A percentile compares a stretch with the other conserved stretches of the same genome.
Evolutionary conservation across 2,329 filamentous ascomycete genomes (phyloP).

Genomic region (Nemania sp.): DNA sequence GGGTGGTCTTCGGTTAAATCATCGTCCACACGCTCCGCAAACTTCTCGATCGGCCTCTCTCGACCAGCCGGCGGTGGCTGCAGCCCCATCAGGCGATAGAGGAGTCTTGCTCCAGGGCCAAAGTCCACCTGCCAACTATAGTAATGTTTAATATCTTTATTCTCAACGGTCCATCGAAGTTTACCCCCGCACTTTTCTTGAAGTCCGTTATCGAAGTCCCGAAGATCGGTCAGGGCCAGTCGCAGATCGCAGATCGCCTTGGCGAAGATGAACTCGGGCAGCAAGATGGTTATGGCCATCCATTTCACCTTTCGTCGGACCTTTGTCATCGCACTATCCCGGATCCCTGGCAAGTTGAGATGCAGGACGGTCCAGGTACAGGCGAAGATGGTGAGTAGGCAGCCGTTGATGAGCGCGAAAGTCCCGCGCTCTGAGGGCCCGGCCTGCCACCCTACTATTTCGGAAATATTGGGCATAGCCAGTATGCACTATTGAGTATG

Average conservation of each 20-base stretch:
- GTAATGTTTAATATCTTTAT: background rate
- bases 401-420: background rate
- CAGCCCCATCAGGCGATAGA: background rate
- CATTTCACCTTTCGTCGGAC: constrained; percentile 1
- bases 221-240: background rate
- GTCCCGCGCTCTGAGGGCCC: background rate
- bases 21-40: background rate
- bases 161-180: background rate
- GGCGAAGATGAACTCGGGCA: background rate
- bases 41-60: background rate
- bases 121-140: background rate
- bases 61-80: background rate
- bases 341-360: background rate
- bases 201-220: background rate
- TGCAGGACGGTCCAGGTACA: constrained; percentile 5
- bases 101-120: background rate
- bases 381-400: constrained; percentile 1
- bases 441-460: background rate
- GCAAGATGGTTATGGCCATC: background rate
- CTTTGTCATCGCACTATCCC: background rate
- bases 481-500: no score
- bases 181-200: background rate
- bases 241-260: constrained; percentile 1
- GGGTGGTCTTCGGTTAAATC: background rate
- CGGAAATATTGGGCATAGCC: no score